Evolutionary conservation across 441 rosid species (phyloP).

Genomic region (Populus hybrid): DNA sequence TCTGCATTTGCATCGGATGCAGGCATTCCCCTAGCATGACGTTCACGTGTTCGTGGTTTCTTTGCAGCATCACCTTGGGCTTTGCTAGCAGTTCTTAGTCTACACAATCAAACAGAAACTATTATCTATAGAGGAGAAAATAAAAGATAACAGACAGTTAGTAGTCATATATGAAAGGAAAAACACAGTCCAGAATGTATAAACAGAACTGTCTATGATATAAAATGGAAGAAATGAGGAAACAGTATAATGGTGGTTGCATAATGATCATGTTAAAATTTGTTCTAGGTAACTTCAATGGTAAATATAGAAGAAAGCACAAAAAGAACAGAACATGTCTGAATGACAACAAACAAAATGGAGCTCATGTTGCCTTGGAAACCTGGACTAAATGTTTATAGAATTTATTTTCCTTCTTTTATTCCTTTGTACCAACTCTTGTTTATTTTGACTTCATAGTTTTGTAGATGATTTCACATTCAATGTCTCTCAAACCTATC

Average conservation of each 20-base stretch:
- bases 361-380: neutral
- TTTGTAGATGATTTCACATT: neutral
- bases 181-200: neutral
- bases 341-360: neutral
- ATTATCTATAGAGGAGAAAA: neutral
- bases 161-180: neutral
- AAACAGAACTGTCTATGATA: neutral
- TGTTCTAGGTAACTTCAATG: neutral
- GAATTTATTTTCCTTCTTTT: neutral
- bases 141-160: neutral
- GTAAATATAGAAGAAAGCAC: neutral
- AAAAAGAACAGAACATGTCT: neutral
- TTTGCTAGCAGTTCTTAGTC: constrained; percentile 72
- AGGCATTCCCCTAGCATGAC: constrained; percentile 59
- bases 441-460: neutral
- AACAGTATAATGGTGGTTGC: neutral
- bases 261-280: neutral
- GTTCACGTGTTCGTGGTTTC: constrained; percentile 67
- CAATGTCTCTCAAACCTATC: neutral
- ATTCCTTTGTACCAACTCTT: neutral
- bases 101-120: constrained; percentile 19
- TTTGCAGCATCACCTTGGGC: constrained; percentile 63
- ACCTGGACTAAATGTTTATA: neutral
- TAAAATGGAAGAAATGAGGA: neutral
- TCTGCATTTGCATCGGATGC: constrained; percentile 97